A percentile compares a stretch with the other conserved stretches of the same genome.
Conservation (phyloP, 2,329 filamentous ascomycete species). For the Grosmannia penicillata region DNA sequence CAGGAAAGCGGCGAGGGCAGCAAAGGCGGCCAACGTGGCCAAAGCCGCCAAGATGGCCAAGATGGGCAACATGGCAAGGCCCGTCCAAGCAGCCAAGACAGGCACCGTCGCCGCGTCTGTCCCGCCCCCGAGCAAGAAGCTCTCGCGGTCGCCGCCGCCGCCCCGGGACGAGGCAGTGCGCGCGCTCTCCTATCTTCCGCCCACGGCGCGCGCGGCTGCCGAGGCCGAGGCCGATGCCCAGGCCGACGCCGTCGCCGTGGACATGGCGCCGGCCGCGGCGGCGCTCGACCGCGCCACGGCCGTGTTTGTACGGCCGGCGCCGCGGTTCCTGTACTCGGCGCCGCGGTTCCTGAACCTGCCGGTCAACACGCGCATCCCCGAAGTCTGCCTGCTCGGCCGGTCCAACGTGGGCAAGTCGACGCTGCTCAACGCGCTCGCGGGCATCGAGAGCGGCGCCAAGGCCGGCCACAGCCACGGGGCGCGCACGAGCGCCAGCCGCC, state of each 20-base stretch:
- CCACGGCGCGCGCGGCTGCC: conserved; percentile 11
- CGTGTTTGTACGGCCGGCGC: conserved; percentile 13
- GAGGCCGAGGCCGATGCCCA: conserved; percentile 1
- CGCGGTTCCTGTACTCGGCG: conserved; percentile 33
- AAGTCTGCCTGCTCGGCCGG: conserved; percentile 68
- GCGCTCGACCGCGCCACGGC: conserved; percentile 12
- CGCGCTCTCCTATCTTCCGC: conserved; percentile 13
- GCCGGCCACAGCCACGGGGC: conserved; percentile 16
- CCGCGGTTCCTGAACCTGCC: conserved; percentile 31
- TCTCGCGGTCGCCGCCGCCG: not conserved
- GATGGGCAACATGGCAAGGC: not conserved
- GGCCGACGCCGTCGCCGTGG: not conserved
- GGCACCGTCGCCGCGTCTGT: too few species aligned
- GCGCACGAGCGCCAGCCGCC: conserved; percentile 22
- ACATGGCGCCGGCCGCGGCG: conserved; percentile 3
- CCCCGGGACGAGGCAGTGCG: conserved; percentile 4
- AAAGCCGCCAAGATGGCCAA: not conserved
- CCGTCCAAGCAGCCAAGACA: too few species aligned
- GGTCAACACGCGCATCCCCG: conserved; percentile 36
- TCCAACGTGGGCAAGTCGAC: conserved; percentile 86
- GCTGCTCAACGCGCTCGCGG: conserved; percentile 68
- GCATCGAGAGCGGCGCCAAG: conserved; percentile 16
- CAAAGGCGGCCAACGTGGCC: not conserved
- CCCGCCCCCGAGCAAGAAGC: too few species aligned
- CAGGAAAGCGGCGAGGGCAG: not conserved